A percentile compares a stretch with the other conserved stretches of the same genome.
Conservation (phyloP, 305 asterid species). For the Fraxinus ornus region DNA sequence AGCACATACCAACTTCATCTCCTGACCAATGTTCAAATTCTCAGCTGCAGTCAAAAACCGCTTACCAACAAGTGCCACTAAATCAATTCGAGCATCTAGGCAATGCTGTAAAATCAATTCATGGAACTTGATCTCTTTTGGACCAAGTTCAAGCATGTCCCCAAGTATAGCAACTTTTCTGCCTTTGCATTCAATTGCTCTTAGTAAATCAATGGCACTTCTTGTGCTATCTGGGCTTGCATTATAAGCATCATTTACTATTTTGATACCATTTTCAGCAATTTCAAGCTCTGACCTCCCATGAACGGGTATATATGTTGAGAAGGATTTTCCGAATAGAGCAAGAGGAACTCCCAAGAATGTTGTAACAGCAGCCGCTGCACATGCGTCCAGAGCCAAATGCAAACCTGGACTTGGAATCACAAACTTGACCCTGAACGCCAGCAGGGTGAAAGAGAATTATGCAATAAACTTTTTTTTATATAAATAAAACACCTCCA, state of each 20-base stretch:
- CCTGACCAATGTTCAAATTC: slow-evolving; percentile 3
- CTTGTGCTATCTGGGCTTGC: slow-evolving; percentile 34
- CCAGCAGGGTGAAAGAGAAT: not conserved
- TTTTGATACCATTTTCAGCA: slow-evolving; percentile 25
- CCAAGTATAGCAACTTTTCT: slow-evolving; percentile 40
- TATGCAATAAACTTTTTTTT: not conserved
- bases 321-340: slow-evolving; percentile 27
- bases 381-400: slow-evolving; percentile 37
- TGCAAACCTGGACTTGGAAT: slow-evolving; percentile 35
- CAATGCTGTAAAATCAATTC: slow-evolving; percentile 30
- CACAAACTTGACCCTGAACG: slow-evolving; percentile 30
- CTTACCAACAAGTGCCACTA: slow-evolving; percentile 30
- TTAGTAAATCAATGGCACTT: slow-evolving; percentile 29
- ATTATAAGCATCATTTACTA: slow-evolving; percentile 34
- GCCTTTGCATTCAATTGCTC: slow-evolving; percentile 28
- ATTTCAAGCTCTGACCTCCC: slow-evolving; percentile 31
- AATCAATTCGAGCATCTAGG: slow-evolving; percentile 19
- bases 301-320: slow-evolving; percentile 24
- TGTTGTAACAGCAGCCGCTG: slow-evolving; percentile 42
- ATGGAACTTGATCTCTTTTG: slow-evolving; percentile 29
- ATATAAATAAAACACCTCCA: not conserved
- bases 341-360: slow-evolving; percentile 32
- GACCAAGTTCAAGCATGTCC: slow-evolving; percentile 47
- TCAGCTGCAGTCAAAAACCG: slow-evolving; percentile 32
- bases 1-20: slow-evolving; percentile 16